Conservation (phyloP, 2,329 filamentous ascomycete genomes). For the Keithomyces neogunnii region DNA sequence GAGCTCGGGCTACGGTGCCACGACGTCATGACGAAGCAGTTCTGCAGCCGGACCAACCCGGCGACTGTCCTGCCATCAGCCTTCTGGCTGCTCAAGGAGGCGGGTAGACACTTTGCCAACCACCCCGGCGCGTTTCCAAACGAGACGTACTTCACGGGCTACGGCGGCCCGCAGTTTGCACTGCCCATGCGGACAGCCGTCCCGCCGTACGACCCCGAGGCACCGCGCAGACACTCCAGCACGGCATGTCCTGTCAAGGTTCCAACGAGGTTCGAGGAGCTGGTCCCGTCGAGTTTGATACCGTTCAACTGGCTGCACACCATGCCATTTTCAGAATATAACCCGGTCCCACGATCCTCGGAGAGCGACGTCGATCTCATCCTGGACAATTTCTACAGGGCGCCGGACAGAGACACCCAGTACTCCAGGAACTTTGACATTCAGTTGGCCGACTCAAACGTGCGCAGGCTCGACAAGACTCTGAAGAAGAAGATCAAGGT, state of each 20-base stretch:
- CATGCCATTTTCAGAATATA: too few species aligned
- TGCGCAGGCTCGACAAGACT: too few species aligned
- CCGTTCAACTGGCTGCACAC: not conserved
- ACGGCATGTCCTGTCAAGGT: not conserved
- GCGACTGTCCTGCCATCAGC: not conserved
- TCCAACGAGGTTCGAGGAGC: not conserved
- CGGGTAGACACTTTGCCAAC: not conserved
- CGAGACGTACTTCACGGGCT: constrained; percentile 6
- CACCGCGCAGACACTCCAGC: not conserved
- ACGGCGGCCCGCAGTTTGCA: constrained; percentile 10
- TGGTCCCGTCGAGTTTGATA: too few species aligned
- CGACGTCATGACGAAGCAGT: constrained; percentile 5
- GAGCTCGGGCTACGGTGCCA: constrained; percentile 9
- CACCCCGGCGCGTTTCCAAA: not conserved
- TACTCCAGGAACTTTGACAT: too few species aligned
- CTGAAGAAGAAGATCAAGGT: too few species aligned
- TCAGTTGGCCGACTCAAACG: too few species aligned
- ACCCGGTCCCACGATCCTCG: too few species aligned
- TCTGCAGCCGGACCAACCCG: not conserved
- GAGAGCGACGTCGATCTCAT: too few species aligned
- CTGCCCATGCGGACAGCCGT: constrained; percentile 11
- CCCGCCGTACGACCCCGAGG: constrained; percentile 1
- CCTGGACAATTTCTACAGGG: too few species aligned
- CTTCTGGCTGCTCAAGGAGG: not conserved
- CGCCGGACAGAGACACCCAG: too few species aligned